Evolutionary conservation across 257 asterid genomes (phyloP), one percentile per base, ranked within the genome.

Genomic region (Lithospermum erythrorhizon): DNA sequence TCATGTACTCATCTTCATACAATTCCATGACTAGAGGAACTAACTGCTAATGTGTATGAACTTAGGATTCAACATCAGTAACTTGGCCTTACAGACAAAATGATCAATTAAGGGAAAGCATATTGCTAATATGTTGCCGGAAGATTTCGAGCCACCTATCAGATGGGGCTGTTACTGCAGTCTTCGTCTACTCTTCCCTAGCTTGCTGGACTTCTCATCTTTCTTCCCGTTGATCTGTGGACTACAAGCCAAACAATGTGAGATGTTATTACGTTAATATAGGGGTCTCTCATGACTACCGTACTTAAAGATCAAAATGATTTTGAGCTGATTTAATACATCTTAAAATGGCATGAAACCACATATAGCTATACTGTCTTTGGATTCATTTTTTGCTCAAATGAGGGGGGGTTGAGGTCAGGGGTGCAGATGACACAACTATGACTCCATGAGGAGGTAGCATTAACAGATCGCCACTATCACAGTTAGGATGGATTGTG

Each of bases 141-240:
- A 18, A 53, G 21, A 6, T 24, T 53, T 53, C 56, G 9, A 22
- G 19, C 14, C 23, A 54, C 27, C 58, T 2, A 16, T 0, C 59
- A n/a, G 16, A 14, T 14, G 3, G 3, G 23, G 32, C 17, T 22
- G 9, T 69, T 62, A 76, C 67, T 61, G 68, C 41, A 64, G 71
- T 68, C 71, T 75, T 68, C 71, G 73, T 64, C 81, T 65, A 16
- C 62, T 55, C 80, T 75, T 78, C 61, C 59, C 63, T 52, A 53
- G 16, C 72, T 53, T 68, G 47, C 73, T 73, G 30, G 78, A 30
- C 21, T 49, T 64, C 37, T 24, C 74, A 37, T 75, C 70, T 64
- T 65, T 72, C 45, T 66, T 58, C 6, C 41, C 1, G 78, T 71
- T 55, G 35, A 58, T 66, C 84, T 83, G 76, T 45, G 22, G 5